A percentile compares a stretch with the other conserved stretches of the same genome.
These are phyloP conservation scores for Lipomyces sp. DNA, from an alignment of 805 yeast species.

Conservation along the genomic window DNA sequence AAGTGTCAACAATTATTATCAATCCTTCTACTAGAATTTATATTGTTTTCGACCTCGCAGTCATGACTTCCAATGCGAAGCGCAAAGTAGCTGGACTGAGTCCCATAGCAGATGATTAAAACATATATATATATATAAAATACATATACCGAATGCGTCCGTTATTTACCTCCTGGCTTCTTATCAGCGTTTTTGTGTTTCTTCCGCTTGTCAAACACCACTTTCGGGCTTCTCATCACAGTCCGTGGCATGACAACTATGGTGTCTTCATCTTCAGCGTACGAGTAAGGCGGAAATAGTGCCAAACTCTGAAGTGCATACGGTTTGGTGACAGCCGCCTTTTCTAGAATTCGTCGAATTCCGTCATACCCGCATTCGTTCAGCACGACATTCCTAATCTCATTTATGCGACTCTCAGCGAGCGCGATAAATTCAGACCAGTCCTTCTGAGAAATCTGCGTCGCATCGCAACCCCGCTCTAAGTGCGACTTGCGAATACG, in stretches of 20 bases:
- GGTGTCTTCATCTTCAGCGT: constrained; percentile 31
- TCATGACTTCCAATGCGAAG: neutral
- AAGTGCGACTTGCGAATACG: constrained; percentile 38
- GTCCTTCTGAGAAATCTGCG: constrained; percentile 37
- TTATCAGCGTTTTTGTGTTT: neutral
- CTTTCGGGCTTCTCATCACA: neutral
- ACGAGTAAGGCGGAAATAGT: constrained; percentile 32
- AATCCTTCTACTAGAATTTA: neutral
- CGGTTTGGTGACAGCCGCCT: constrained; percentile 33
- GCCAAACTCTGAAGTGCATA: constrained; percentile 29
- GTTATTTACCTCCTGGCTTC: neutral
- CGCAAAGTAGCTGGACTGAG: neutral
- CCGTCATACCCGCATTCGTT: constrained; percentile 36
- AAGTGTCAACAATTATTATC: neutral
- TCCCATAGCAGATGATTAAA: neutral
- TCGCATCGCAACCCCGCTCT: constrained; percentile 39
- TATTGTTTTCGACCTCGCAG: too few relatives aligned
- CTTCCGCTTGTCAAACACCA: constrained; percentile 4
- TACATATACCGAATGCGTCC: neutral
- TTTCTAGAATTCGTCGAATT: constrained; percentile 34
- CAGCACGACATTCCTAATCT: constrained; percentile 26
- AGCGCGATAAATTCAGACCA: constrained; percentile 34
- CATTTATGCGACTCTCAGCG: constrained; percentile 29
- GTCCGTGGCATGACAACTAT: constrained; percentile 31
- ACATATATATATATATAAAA: neutral